Conservation (phyloP, 257 asterid species). For the Plectranthus barbatus region DNA sequence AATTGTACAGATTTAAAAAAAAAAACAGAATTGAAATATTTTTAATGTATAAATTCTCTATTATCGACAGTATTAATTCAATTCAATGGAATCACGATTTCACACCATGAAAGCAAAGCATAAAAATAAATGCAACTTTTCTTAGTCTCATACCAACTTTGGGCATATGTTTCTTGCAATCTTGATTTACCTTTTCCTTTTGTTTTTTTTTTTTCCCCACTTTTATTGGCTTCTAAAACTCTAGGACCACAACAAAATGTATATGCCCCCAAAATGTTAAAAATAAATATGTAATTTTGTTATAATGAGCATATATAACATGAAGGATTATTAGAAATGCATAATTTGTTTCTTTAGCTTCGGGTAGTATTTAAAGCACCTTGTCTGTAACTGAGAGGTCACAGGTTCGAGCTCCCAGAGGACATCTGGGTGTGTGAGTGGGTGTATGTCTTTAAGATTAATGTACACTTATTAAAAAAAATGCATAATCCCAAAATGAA, state of each 20-base stretch:
- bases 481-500: too few species aligned
- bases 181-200: neutral
- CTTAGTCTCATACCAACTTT: neutral
- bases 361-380: too few species aligned
- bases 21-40: neutral
- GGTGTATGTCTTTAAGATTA: too few species aligned
- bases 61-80: neutral
- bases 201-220: too few species aligned
- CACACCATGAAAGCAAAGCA: constrained; percentile 14
- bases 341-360: too few species aligned
- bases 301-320: too few species aligned
- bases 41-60: neutral
- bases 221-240: neutral
- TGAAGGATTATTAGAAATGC: too few species aligned
- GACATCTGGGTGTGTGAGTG: too few species aligned
- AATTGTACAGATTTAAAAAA: too few species aligned
- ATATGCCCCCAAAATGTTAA: neutral
- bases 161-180: constrained; percentile 3
- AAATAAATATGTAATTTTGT: neutral
- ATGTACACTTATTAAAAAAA: too few species aligned
- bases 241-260: neutral
- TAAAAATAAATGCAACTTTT: neutral
- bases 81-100: neutral
- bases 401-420: too few species aligned
- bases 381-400: too few species aligned